Base-by-base conservation (phyloP, 139 green algal genomes). In the Volvox africanus region DNA sequence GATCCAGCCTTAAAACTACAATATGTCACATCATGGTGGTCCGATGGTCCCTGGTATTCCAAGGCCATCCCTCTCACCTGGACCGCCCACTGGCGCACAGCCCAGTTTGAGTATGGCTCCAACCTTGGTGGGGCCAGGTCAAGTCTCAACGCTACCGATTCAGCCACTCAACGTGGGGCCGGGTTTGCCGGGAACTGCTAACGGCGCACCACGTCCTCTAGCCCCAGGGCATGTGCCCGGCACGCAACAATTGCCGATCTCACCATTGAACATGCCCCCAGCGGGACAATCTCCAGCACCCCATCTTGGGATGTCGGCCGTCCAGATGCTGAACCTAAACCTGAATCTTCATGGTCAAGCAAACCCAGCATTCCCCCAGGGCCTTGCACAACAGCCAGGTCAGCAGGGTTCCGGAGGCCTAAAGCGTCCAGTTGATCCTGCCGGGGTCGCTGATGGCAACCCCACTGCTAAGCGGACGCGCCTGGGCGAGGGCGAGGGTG, bases 131-230 rank as follows among this genome's bases (percentile, higher is more conserved):
- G 80, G 50, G 44, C 81, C 81, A 18, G 19, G 24, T 28, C 26
- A 28, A 44, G 37, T 0, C 28, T 67, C 78, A 1, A 44, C 78
- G 35, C 37, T 71, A n/a, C 80, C 80, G 1, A 84, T 84, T n/a
- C 80, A 86, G 50, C 80, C 80, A 28, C 80, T 86, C 11, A 71
- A 86, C 55, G 69, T 86, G 37, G 80, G 50, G 11, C 80, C 80
- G 50, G 80, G 80, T 13, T 33, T 86, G 12, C 37, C 80, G 17
- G 78, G 78, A 14, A 22, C 78, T 19, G 19, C 0, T 26, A 84
- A 67, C 78, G 35, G 78, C 20, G 78, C 78, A 26, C 78, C 78
- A 44, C 78, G 78, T 21, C 37, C 75, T 17, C 75, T 81, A 2
- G 30, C 32, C 0, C 75, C 35, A 68, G 78, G 36, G 21, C 71